Base-by-base conservation (phyloP, 108 stramenopile species). In the Skeletonema potamos region DNA sequence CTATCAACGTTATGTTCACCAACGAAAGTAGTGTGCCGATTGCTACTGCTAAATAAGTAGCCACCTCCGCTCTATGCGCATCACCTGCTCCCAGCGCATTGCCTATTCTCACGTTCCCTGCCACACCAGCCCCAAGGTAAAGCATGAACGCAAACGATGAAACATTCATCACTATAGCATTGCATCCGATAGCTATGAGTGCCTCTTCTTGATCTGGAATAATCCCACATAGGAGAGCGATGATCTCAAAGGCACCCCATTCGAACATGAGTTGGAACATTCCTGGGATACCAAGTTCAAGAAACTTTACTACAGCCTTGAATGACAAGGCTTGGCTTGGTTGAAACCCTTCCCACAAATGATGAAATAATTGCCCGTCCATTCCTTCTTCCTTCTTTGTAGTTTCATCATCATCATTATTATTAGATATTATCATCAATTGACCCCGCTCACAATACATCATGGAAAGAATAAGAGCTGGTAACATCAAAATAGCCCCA, bases 71-170 rank as follows among this genome's bases (percentile, higher is more conserved):
- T 37, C 82, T 54, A 51, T 51, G 66, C 4, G 59, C 60, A 62
- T 82, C 82, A 8, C 82, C 82, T 20, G 82, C 76, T 10, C 82
- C 82, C 0, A 82, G 27, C 5, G 82, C 82, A 64, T 82, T 82
- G 8, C 82, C 82, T 9, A 82, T 68, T 24, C 82, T 57, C 13
- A 78, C 66, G 41, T 78, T 82, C 6, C 77, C 82, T 1, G 71
- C 43, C 9, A 82, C 74, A 11, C 39, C 17, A 30, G 41, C 22
- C 0, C 82, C 82, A 13, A 74, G 33, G 56, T 82, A 82, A 6
- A 82, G 41, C 82, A 78, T 82, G 58, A 68, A 82, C n/a, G 54
- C 33, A 39, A 78, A 33, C 22, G 61, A 36, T 4, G 64, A 58
- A 1, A 82, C 11, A 5, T 82, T 66, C 32, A 74, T 30, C 15